Evolutionary conservation across 2,329 filamentous ascomycete species (phyloP), one percentile per base, ranked within the genome.

Genomic region (Colletotrichum higginsianum): DNA sequence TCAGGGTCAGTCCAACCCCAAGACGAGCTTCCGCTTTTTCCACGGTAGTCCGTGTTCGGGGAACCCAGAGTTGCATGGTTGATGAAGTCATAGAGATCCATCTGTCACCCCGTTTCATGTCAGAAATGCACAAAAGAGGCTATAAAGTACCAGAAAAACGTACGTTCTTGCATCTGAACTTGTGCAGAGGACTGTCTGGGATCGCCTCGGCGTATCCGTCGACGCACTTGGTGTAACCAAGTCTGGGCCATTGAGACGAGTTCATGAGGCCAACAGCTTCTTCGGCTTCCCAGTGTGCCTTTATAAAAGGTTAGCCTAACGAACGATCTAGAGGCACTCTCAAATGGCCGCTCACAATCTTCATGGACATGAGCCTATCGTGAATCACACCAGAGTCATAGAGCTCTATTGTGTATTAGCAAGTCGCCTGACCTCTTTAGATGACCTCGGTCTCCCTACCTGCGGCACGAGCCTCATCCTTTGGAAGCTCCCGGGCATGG

Each of bases 1-100:
- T 82, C 80, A 6, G 78, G 77, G 30, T 81, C 81, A 3, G 81
- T 82, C 84, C 84, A 86, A 12, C 84, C 84, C 82, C 81, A 84
- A 0, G 80, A 80, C 3, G 78, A 80, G 16, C 78, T 76, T 4
- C 80, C 80, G 26, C 71, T 67, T 55, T 73, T 73, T 38, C 73
- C 73, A 23, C 73, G 66, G 60, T 74, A 73, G 5, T 74, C 73
- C 42, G 71, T 70, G n/a, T 75, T 76, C 69, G 75, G 73, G 69
- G 84, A 86, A 5, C 87, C 87, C 2, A 89, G 82, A 49, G 85
- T 83, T 3, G 84, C 82, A 75, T 89, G 87, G 61, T 83, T 84
- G 66, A 86, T 79, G 78, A 89, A 89, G 77, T 88, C 85, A 75
- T 87, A 85, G 16, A 88, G 81, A 71, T 89, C 87, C 49, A 87